Conservation (phyloP, 176 grass and related monocot species). For the Musa beccarii region DNA sequence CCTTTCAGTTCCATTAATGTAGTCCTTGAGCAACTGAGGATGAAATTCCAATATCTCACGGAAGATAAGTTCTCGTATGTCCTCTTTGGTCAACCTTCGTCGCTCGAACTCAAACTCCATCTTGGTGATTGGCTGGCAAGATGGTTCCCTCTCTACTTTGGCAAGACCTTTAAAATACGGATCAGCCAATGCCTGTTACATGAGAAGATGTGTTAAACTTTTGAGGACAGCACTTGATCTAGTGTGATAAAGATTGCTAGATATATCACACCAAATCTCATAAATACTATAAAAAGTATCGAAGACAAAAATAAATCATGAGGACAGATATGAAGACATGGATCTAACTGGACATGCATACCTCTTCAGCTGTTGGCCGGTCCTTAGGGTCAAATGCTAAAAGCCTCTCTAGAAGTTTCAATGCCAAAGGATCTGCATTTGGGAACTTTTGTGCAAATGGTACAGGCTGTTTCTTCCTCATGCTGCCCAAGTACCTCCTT, state of each 20-base stretch:
- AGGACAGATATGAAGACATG: not conserved
- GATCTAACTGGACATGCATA: slow-evolving; percentile 15
- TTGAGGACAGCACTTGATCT: not conserved
- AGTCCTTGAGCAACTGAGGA: slow-evolving; percentile 72
- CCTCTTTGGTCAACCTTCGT: slow-evolving; percentile 79
- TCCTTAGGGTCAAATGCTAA: slow-evolving; percentile 97
- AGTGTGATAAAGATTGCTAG: not conserved
- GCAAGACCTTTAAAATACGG: slow-evolving; percentile 79
- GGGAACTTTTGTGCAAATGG: slow-evolving; percentile 80
- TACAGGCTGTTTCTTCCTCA: slow-evolving; percentile 74
- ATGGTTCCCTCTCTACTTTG: slow-evolving; percentile 81
- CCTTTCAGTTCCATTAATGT: slow-evolving; percentile 47
- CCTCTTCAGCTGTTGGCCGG: slow-evolving; percentile 86
- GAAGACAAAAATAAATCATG: slow-evolving; percentile 15
- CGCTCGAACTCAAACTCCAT: slow-evolving; percentile 96
- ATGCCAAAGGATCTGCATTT: slow-evolving; percentile 68
- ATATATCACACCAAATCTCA: slow-evolving; percentile 3
- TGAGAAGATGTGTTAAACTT: not conserved
- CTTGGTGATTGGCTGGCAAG: slow-evolving; percentile 78
- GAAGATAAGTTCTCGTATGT: slow-evolving; percentile 90
- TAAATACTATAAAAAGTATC: slow-evolving; percentile 5
- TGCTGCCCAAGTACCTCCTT: slow-evolving; percentile 64
- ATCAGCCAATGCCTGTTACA: slow-evolving; percentile 69
- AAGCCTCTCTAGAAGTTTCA: slow-evolving; percentile 80
- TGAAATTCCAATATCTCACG: slow-evolving; percentile 88